Percentiles rank a stretch among this genome's conserved stretches.
Evolutionary conservation across 2,329 filamentous ascomycete genomes (phyloP).

Genomic region (Aspergillus viridinutans): DNA sequence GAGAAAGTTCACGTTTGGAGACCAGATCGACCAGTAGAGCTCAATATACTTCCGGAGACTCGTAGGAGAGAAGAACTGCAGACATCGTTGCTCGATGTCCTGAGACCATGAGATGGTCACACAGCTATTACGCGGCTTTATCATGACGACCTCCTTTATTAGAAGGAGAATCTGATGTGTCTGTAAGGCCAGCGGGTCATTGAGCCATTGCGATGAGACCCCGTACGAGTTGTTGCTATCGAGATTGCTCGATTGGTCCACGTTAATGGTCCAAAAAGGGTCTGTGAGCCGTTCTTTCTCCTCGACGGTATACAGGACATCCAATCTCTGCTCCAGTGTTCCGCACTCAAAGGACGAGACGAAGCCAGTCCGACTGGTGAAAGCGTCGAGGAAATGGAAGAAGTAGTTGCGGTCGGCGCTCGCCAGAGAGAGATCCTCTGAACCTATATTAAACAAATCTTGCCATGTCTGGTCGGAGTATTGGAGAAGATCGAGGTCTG

Average conservation of each 20-base stretch:
- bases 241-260: not conserved
- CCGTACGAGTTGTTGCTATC: not conserved
- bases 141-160: slow-evolving; percentile 31
- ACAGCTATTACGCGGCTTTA: slow-evolving; percentile 32
- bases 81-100: slow-evolving; percentile 23
- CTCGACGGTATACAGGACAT: slow-evolving; percentile 11
- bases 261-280: not conserved
- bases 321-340: slow-evolving; percentile 28
- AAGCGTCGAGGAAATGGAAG: slow-evolving; percentile 30
- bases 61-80: slow-evolving; percentile 18
- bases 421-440: slow-evolving; percentile 2
- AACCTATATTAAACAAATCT: slow-evolving; percentile 3
- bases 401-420: slow-evolving; percentile 12
- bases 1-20: slow-evolving; percentile 35
- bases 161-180: slow-evolving; percentile 34
- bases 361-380: slow-evolving; percentile 35
- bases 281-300: not conserved
- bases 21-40: slow-evolving; percentile 37
- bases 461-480: slow-evolving; percentile 8
- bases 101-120: slow-evolving; percentile 32
- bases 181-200: slow-evolving; percentile 33
- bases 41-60: slow-evolving; percentile 30
- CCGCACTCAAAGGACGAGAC: slow-evolving; percentile 36
- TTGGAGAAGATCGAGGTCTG: not conserved
- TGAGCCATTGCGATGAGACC: slow-evolving; percentile 17